Evolutionary conservation across 2,329 filamentous ascomycete species (phyloP).

Genomic region (Hirsutella rhossiliensis): DNA sequence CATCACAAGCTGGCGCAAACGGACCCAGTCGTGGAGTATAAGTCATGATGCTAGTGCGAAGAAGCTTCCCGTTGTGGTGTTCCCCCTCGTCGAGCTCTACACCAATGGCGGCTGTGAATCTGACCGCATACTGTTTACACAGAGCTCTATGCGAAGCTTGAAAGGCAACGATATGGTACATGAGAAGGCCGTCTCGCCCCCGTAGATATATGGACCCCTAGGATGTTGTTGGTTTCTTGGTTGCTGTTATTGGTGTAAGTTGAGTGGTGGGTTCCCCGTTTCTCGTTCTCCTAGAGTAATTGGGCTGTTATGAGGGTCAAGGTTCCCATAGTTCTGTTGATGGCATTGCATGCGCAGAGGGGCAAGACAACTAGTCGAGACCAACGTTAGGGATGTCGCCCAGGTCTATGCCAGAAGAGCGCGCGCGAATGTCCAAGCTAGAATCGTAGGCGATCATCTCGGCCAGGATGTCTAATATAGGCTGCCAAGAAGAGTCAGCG

Average conservation of each 20-base stretch:
- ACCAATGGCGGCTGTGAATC: background rate
- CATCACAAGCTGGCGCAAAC: background rate
- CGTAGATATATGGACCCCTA: slow-evolving; percentile 3
- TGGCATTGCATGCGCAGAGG: background rate
- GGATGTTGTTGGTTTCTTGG: background rate
- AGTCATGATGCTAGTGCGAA: slow-evolving; percentile 17
- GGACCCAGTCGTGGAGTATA: background rate
- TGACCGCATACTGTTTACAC: slow-evolving; percentile 25
- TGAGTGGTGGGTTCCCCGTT: background rate
- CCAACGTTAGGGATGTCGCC: slow-evolving; percentile 38
- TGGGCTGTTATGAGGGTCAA: background rate
- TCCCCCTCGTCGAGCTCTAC: slow-evolving; percentile 9
- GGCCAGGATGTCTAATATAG: slow-evolving; percentile 88
- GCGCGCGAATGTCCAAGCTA: slow-evolving; percentile 47
- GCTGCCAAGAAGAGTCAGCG: slow-evolving; percentile 30
- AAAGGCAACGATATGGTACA: slow-evolving; percentile 30
- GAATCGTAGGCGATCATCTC: slow-evolving; percentile 96
- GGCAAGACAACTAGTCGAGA: slow-evolving; percentile 32
- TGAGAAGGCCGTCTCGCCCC: slow-evolving; percentile 11
- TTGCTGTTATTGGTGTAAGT: background rate
- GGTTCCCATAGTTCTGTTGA: background rate
- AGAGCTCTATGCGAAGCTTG: slow-evolving; percentile 25
- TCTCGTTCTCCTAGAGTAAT: background rate
- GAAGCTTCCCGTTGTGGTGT: slow-evolving; percentile 17
- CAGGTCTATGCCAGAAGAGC: slow-evolving; percentile 27